These are phyloP conservation scores for Xeromyces bisporus DNA, from an alignment of 495 filamentous ascomycete genomes.

Conservation along the genomic window DNA sequence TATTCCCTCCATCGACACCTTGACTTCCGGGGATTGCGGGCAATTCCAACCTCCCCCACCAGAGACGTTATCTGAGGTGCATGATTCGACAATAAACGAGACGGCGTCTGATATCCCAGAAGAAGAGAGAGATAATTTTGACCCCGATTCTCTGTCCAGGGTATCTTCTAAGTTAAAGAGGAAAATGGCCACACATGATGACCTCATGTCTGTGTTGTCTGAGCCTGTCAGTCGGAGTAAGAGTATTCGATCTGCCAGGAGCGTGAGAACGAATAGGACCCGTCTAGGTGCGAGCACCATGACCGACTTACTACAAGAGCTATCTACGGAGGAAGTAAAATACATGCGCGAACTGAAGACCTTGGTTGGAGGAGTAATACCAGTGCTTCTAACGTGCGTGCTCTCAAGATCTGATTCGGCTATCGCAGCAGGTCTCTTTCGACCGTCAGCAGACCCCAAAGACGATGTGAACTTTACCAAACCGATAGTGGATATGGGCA, in stretches of 20 bases:
- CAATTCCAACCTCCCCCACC: conserved; percentile 2
- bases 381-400: conserved; percentile 75
- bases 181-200: conserved; percentile 76
- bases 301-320: conserved; percentile 59
- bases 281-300: conserved; percentile 49
- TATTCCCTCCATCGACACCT: conserved; percentile 47
- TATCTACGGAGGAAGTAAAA: conserved; percentile 69
- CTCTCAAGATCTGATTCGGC: conserved; percentile 54
- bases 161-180: conserved; percentile 43
- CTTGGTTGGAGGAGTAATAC: conserved; percentile 88
- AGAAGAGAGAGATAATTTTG: conserved; percentile 29
- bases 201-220: conserved; percentile 84
- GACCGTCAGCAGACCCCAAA: conserved; percentile 30
- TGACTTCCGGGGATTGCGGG: conserved; percentile 29
- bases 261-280: conserved; percentile 54
- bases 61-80: conserved; percentile 4
- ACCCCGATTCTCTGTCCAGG: conserved; percentile 21
- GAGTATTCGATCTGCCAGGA: conserved; percentile 52
- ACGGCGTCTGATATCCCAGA: conserved; percentile 10
- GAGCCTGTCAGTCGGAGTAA: conserved; percentile 45
- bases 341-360: conserved; percentile 89
- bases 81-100: conserved; percentile 1
- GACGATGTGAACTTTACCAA: conserved; percentile 54
- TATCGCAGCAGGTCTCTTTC: conserved; percentile 51
- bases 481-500: conserved; percentile 88